Percentiles rank a stretch among this genome's conserved stretches.
These are phyloP conservation scores for Abrus precatorius DNA, from an alignment of 306 rosid genomes.

Conservation along the genomic window DNA sequence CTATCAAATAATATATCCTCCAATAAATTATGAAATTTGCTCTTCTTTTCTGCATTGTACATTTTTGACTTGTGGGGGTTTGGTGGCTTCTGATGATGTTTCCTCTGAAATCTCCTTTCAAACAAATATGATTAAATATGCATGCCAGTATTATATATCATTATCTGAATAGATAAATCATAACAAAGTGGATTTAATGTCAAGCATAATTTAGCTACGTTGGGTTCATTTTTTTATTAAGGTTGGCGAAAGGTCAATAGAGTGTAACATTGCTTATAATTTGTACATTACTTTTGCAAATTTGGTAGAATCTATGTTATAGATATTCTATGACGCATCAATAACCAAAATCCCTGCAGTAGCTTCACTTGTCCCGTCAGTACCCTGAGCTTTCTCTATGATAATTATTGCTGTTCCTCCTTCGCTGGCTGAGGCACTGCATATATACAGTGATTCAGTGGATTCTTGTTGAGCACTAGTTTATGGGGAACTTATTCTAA, in stretches of 20 bases:
- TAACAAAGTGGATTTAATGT: constrained; percentile 33
- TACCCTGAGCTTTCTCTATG: constrained; percentile 25
- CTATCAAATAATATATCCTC: not conserved
- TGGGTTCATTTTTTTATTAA: constrained; percentile 1
- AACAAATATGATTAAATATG: constrained; percentile 26
- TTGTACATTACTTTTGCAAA: not conserved
- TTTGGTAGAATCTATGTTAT: constrained; percentile 26
- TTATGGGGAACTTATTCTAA: not conserved
- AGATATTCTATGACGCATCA: constrained; percentile 25
- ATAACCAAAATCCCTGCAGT: not conserved
- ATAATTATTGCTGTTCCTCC: constrained; percentile 37
- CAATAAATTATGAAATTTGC: not conserved
- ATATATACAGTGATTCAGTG: constrained; percentile 32
- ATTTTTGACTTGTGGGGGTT: constrained; percentile 20
- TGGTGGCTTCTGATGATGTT: not conserved
- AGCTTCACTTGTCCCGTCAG: constrained; percentile 35
- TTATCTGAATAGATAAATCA: not conserved
- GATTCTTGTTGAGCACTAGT: constrained; percentile 3
- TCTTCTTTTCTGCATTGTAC: not conserved
- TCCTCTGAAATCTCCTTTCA: not conserved
- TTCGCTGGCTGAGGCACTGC: constrained; percentile 6
- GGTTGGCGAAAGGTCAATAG: not conserved
- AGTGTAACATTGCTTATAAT: not conserved
- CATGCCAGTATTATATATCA: not conserved
- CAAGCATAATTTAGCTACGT: not conserved